Base-by-base conservation (phyloP, 2,329 filamentous ascomycete species). In the Arthrobotrys entomopaga region DNA sequence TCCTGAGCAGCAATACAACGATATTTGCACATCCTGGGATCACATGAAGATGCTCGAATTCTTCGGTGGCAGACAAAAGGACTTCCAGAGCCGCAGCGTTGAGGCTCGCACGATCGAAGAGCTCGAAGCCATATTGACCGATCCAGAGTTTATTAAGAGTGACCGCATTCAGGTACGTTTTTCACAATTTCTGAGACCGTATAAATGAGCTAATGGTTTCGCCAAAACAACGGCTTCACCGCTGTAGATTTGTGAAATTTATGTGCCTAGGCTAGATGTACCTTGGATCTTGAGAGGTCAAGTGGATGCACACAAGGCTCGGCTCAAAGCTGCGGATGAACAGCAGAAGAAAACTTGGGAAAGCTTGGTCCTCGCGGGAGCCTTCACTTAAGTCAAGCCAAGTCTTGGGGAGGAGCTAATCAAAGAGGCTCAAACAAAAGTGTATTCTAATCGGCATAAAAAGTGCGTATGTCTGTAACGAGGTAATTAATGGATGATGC, bases 1-100 rank as follows among this genome's bases (percentile, higher is more conserved):
- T 6, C 80, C 83, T 16, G 81, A 84, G 15, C 82, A 85, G 71
- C 78, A 67, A 0, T 88, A 88, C 78, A 88, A 88, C 65, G 85
- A 88, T 57, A 78, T 85, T 29, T 82, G 84, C n/a, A 81, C 82
- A 11, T 79, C 81, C 0, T 87, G 86, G 86, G 80, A 83, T 54
- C 84, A 87, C 66, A 81, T 84, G 6, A 80, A 84, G 52, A 84
- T 84, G 3, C 82, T 84, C 0, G 80, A 78, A 11, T 84, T 85
- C 66, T 86, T 86, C 57, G 85, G 85, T 0, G 84, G 83, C 19
- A 79, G 80, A 10, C 81, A 81, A 16, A 80, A 81, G 0, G 82
- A 82, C 1, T 74, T 79, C 26, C 46, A 74, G 57, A 77, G 78
- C 40, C 75, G 65, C 34, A 80, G 79, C 54, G 82, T 80, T 10